These are phyloP conservation scores for Nakaseomyces sp. DNA, from an alignment of 1,139 yeast genomes.

Conservation along the genomic window DNA sequence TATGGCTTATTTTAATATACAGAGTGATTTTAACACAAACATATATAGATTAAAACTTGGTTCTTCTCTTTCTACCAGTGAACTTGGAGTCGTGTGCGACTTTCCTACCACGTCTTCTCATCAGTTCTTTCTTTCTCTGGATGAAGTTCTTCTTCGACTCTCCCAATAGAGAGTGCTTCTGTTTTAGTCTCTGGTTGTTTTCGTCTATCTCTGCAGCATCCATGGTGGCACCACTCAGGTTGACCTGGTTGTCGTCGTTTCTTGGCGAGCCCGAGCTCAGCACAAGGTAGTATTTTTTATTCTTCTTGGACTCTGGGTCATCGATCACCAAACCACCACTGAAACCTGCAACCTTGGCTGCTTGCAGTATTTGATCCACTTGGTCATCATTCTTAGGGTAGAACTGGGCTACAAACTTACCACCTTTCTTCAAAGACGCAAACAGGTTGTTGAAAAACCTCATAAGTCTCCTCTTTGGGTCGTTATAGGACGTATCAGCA, in stretches of 20 bases:
- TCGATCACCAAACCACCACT: constrained; percentile 93
- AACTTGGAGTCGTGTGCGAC: constrained; percentile 88
- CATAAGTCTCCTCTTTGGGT: constrained; percentile 77
- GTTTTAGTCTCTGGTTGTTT: constrained; percentile 36
- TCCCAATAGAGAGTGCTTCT: constrained; percentile 1
- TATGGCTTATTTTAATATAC: no score
- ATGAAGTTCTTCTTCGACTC: constrained; percentile 79
- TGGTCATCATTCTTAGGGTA: constrained; percentile 89
- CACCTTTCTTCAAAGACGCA: constrained; percentile 83
- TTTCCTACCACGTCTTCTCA: constrained; percentile 81
- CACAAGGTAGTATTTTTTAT: constrained; percentile 83
- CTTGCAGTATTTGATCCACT: constrained; percentile 62
- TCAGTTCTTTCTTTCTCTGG: constrained; percentile 82
- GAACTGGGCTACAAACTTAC: constrained; percentile 94
- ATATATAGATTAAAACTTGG: constrained; percentile 48
- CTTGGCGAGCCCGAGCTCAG: constrained; percentile 73
- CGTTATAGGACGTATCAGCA: constrained; percentile 76
- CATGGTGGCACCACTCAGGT: constrained; percentile 72
- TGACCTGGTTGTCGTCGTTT: constrained; percentile 31
- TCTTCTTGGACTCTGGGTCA: constrained; percentile 86
- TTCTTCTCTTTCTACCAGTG: constrained; percentile 88
- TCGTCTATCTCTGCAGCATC: constrained; percentile 46
- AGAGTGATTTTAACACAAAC: neutral
- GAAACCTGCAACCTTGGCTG: constrained; percentile 92
- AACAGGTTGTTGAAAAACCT: constrained; percentile 82